phyloP scores from a whole-genome alignment of 768 basidiomycete genomes.

The Auricularia auricula-judae region DNA sequence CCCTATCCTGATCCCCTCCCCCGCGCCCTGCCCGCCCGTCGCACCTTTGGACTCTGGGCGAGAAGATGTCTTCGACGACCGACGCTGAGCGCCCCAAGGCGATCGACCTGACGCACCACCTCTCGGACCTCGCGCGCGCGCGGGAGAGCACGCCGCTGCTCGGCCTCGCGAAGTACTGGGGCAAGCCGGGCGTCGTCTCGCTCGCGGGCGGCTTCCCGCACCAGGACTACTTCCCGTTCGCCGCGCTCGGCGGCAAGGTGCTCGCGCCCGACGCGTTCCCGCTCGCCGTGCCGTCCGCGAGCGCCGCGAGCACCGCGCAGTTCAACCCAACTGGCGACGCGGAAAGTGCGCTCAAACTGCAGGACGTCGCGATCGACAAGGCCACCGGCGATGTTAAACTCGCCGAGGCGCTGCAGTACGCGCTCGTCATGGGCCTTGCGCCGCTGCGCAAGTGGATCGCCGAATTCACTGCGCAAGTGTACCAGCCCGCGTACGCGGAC shows the following conservation, averaged over 20 bases:
- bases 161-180: constrained; percentile 48
- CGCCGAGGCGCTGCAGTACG: constrained; percentile 59
- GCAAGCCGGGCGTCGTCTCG: constrained; percentile 40
- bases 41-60: not conserved
- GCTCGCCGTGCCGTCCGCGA: constrained; percentile 15
- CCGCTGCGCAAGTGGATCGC: constrained; percentile 44
- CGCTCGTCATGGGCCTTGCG: constrained; percentile 40
- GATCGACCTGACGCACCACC: constrained; percentile 62
- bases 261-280: constrained; percentile 42
- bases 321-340: constrained; percentile 18
- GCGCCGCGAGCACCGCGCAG: constrained; percentile 32
- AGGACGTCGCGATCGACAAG: constrained; percentile 38
- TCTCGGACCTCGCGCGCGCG: constrained; percentile 41
- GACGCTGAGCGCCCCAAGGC: constrained; percentile 15
- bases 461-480: constrained; percentile 42
- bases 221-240: constrained; percentile 62
- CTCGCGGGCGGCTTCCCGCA: constrained; percentile 65
- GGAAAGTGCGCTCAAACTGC: not conserved
- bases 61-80: not conserved
- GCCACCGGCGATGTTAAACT: constrained; percentile 50
- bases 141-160: constrained; percentile 52
- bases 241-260: constrained; percentile 43
- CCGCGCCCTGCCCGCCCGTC: not conserved
- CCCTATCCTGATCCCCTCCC: not conserved
- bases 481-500: constrained; percentile 46